Percentiles rank a stretch among this genome's conserved stretches.
phyloP scores from a whole-genome alignment of 2,329 filamentous ascomycete genomes.

The Fusarium chlamydosporum region DNA sequence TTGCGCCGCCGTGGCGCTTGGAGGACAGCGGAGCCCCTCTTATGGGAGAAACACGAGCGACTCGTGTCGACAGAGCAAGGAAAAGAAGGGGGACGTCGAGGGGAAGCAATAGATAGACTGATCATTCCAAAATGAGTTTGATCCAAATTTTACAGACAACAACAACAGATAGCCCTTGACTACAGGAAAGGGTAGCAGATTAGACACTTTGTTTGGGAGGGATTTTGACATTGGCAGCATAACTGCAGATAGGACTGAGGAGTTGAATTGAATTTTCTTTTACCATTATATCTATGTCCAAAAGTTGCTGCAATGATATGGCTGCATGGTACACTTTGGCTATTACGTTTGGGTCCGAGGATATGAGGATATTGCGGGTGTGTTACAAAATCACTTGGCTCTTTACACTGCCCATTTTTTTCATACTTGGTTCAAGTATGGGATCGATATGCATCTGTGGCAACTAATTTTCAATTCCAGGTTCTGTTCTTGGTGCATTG shows the following conservation, averaged over 20 bases:
- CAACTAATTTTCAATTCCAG: background rate
- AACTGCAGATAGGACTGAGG: constrained; percentile 5
- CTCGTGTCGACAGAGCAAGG: constrained; percentile 33
- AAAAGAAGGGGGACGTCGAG: constrained; percentile 28
- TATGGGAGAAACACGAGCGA: constrained; percentile 29
- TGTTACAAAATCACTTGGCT: background rate
- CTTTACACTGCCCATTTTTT: background rate
- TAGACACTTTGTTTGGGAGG: constrained; percentile 43
- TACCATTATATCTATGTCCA: background rate
- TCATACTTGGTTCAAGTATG: too few species aligned
- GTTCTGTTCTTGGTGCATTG: constrained; percentile 1
- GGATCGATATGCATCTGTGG: background rate
- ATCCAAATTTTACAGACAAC: constrained; percentile 39
- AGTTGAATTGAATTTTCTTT: constrained; percentile 13
- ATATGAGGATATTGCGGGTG: background rate
- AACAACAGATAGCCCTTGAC: constrained; percentile 43
- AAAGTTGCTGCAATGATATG: constrained; percentile 3
- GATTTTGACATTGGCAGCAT: constrained; percentile 30
- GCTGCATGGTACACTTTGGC: background rate
- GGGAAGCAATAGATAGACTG: constrained; percentile 26
- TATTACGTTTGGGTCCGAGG: constrained; percentile 7
- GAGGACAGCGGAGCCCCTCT: constrained; percentile 35
- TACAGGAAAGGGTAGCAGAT: constrained; percentile 51
- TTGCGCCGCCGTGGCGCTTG: constrained; percentile 31
- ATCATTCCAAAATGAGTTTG: constrained; percentile 38